Percentiles rank a stretch among this genome's conserved stretches.
These are phyloP conservation scores for Trichoderma orchidacearum DNA, from an alignment of 495 filamentous ascomycete species.

Conservation along the genomic window DNA sequence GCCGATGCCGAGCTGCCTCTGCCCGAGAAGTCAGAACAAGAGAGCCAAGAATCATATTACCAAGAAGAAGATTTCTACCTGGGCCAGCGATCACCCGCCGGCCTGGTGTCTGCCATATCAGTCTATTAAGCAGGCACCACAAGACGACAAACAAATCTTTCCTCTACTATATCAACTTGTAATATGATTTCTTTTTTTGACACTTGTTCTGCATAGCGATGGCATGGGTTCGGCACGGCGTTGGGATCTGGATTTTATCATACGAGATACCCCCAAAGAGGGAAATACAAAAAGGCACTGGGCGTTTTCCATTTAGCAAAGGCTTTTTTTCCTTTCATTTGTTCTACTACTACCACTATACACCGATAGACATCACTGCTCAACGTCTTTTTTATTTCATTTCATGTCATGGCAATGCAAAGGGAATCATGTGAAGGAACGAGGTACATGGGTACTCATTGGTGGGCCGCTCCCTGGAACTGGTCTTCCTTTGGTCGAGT, in stretches of 20 bases:
- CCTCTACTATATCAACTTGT: not conserved
- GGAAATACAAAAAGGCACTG: not conserved
- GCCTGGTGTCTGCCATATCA: slow-evolving; percentile 33
- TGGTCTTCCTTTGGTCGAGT: slow-evolving; percentile 1
- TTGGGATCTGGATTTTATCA: not conserved
- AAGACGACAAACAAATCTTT: not conserved
- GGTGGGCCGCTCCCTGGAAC: slow-evolving; percentile 1
- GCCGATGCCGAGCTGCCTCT: slow-evolving; percentile 48
- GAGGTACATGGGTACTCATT: not conserved
- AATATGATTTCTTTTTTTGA: not conserved
- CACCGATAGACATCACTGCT: not conserved
- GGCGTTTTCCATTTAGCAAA: not conserved
- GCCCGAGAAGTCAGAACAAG: slow-evolving; percentile 33
- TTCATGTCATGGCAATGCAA: not conserved
- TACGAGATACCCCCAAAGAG: not conserved
- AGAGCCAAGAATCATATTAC: slow-evolving; percentile 32
- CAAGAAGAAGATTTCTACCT: slow-evolving; percentile 51
- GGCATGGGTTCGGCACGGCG: not conserved
- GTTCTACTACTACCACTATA: not conserved
- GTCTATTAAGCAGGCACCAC: slow-evolving; percentile 30
- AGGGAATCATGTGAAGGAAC: not conserved
- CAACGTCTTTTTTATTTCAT: not conserved
- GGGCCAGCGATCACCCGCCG: slow-evolving; percentile 29
- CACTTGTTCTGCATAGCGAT: not conserved
- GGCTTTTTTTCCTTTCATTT: not conserved